Evolutionary conservation across 176 grass and related monocot species (phyloP).

Genomic region (Rhynchospora breviuscula): DNA sequence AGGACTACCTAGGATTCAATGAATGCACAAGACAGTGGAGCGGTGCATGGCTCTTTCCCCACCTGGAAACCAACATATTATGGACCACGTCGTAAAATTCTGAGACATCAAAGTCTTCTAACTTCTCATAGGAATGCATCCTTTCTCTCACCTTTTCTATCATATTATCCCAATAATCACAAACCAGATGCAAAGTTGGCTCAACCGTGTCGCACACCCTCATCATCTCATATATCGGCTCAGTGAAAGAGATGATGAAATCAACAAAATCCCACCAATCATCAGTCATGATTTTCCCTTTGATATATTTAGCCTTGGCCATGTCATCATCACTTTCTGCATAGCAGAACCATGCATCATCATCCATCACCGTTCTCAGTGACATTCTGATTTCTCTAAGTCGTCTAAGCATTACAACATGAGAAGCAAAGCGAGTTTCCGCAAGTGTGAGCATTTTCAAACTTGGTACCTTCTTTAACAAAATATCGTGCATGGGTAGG

Average conservation of each 20-base stretch:
- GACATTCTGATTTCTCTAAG: not conserved
- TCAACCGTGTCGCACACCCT: not conserved
- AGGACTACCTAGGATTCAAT: conserved; percentile 18
- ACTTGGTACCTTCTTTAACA: conserved; percentile 16
- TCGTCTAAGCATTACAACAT: not conserved
- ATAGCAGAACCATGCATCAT: not conserved
- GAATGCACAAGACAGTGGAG: conserved; percentile 7
- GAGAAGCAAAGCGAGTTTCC: not conserved
- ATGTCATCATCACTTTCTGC: not conserved
- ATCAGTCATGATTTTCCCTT: conserved; percentile 8
- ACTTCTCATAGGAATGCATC: not conserved
- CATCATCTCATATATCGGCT: conserved; percentile 17
- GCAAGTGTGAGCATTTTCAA: conserved; percentile 26
- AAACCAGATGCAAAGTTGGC: conserved; percentile 5
- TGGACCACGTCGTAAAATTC: not conserved
- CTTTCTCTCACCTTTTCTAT: conserved; percentile 1
- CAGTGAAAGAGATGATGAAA: conserved; percentile 6
- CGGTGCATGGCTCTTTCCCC: conserved; percentile 11
- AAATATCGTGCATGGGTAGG: not conserved
- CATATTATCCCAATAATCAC: conserved; percentile 15
- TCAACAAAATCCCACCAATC: conserved; percentile 18
- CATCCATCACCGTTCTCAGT: conserved; percentile 7
- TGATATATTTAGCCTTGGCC: not conserved
- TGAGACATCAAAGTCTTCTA: not conserved
- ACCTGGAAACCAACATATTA: not conserved